Conservation (phyloP, 805 yeast species). For the Candida montana region DNA sequence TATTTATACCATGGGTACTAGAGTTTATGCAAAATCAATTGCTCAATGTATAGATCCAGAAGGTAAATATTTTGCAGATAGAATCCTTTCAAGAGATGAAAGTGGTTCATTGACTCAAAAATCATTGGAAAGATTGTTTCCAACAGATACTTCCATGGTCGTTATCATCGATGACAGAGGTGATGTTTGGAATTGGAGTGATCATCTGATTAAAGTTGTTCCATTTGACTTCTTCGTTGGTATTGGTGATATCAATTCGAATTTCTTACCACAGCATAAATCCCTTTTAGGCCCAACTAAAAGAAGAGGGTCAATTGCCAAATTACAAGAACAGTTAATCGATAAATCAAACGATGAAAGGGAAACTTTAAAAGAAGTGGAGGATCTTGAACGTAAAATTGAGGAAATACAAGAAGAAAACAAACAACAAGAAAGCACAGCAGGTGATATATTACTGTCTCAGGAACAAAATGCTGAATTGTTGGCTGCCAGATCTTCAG, state of each 20-base stretch:
- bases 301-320: constrained; percentile 51
- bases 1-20: constrained; percentile 96
- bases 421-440: constrained; percentile 24
- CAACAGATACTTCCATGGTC: constrained; percentile 95
- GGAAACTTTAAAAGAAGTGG: constrained; percentile 28
- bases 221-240: constrained; percentile 97
- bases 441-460: constrained; percentile 24
- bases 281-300: constrained; percentile 56
- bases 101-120: constrained; percentile 90
- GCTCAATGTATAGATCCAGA: constrained; percentile 90
- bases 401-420: constrained; percentile 28
- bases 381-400: constrained; percentile 22
- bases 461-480: constrained; percentile 30
- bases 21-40: constrained; percentile 85
- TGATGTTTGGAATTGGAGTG: constrained; percentile 98
- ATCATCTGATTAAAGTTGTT: constrained; percentile 82
- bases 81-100: constrained; percentile 90
- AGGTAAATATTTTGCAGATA: constrained; percentile 80
- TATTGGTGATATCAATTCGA: constrained; percentile 93
- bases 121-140: constrained; percentile 81
- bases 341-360: constrained; percentile 13
- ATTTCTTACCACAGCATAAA: constrained; percentile 79
- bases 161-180: constrained; percentile 96
- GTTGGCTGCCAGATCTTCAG: constrained; percentile 34
- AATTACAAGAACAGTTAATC: constrained; percentile 42